Evolutionary conservation across 1,284 basidiomycete genomes (phyloP).

Genomic region (Cryptococcus sp.): DNA sequence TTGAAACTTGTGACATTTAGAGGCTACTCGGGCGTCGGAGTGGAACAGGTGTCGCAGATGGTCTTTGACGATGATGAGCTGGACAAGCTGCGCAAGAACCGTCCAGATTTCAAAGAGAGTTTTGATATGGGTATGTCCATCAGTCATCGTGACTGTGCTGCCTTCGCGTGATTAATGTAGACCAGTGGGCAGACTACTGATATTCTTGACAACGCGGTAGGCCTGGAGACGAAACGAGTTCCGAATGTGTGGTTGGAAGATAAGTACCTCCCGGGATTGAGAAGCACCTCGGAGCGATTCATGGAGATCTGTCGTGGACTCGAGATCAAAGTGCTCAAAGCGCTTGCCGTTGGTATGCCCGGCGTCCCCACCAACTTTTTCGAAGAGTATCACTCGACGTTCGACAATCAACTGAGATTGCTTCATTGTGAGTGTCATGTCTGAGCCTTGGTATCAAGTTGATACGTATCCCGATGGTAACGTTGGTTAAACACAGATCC

Average conservation of each 20-base stretch:
- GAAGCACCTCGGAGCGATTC: conserved; percentile 59
- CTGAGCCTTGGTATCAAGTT: too few relatives aligned
- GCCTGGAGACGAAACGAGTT: conserved; percentile 44
- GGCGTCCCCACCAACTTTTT: conserved; percentile 41
- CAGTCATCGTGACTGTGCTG: neutral
- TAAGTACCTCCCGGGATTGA: conserved; percentile 61
- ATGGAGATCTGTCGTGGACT: conserved; percentile 58
- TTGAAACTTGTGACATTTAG: conserved; percentile 52
- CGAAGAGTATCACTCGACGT: conserved; percentile 44
- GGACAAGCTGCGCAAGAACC: conserved; percentile 49
- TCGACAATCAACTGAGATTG: conserved; percentile 63
- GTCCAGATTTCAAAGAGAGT: conserved; percentile 62
- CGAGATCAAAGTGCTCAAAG: conserved; percentile 58
- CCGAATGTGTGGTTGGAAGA: conserved; percentile 65
- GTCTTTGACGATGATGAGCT: conserved; percentile 49
- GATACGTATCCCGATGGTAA: neutral
- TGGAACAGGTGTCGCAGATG: conserved; percentile 45
- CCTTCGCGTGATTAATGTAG: too few relatives aligned
- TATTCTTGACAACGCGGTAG: conserved; percentile 34
- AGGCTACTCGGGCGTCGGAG: conserved; percentile 53
- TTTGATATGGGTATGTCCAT: conserved; percentile 58
- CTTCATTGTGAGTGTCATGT: conserved; percentile 56
- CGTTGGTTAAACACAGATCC: conserved; percentile 14
- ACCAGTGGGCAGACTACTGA: conserved; percentile 8
- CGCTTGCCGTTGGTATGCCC: conserved; percentile 60